These are phyloP conservation scores for Oryza glaberrima DNA, from an alignment of 176 grass and related monocot species.

Conservation along the genomic window DNA sequence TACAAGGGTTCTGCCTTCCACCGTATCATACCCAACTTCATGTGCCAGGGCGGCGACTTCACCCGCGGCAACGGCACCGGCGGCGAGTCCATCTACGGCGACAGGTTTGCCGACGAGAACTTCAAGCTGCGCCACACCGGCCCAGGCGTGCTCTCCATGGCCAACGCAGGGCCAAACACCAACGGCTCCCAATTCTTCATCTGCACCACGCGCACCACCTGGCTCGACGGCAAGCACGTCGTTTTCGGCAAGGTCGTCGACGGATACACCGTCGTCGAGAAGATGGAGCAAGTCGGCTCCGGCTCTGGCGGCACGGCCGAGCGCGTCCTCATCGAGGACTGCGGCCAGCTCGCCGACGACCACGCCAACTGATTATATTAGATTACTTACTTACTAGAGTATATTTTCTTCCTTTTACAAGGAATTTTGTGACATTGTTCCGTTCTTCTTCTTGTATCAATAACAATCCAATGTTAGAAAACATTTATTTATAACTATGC, in stretches of 20 bases:
- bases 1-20: slow-evolving; percentile 79
- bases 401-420: no score
- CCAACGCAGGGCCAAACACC: slow-evolving; percentile 71
- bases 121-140: slow-evolving; percentile 63
- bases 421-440: no score
- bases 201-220: slow-evolving; percentile 58
- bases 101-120: slow-evolving; percentile 71
- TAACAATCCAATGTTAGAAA: not conserved
- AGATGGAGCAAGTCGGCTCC: slow-evolving; percentile 65
- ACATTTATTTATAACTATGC: no score
- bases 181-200: slow-evolving; percentile 85
- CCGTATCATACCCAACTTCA: slow-evolving; percentile 71
- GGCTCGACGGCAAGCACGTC: slow-evolving; percentile 74
- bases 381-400: no score
- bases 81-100: slow-evolving; percentile 75
- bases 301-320: slow-evolving; percentile 37
- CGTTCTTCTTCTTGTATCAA: not conserved
- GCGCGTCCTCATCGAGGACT: slow-evolving; percentile 64
- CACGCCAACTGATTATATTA: not conserved
- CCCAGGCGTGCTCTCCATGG: slow-evolving; percentile 71
- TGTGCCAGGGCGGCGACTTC: slow-evolving; percentile 88
- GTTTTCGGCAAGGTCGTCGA: slow-evolving; percentile 77
- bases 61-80: slow-evolving; percentile 73
- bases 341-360: slow-evolving; percentile 49
- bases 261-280: slow-evolving; percentile 60